Conservation (phyloP, 139 green algal species). For the Coelastrella sp. region DNA sequence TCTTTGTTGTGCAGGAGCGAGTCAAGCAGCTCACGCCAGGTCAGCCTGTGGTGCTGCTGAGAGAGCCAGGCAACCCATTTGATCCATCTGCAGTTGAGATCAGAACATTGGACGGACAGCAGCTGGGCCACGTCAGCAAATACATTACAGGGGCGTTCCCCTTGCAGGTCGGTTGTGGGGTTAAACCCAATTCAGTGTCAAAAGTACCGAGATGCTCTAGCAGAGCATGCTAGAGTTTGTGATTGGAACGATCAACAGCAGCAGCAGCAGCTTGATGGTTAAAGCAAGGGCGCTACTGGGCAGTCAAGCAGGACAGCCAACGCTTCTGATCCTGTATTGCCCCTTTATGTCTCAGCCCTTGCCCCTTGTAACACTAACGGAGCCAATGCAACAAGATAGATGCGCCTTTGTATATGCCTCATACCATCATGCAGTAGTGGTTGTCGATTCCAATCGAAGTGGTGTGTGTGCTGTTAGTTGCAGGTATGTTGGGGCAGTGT, state of each 20-base stretch:
- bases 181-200: background rate
- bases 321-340: too few relatives aligned
- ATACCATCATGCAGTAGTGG: too few relatives aligned
- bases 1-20: background rate
- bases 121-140: background rate
- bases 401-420: too few relatives aligned
- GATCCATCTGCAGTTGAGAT: conserved; percentile 16
- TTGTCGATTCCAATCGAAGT: background rate
- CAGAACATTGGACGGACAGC: background rate
- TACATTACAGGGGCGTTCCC: background rate
- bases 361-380: too few relatives aligned
- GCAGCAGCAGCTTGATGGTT: too few relatives aligned
- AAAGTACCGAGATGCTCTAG: background rate
- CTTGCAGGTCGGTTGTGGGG: background rate
- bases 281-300: too few relatives aligned
- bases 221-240: background rate
- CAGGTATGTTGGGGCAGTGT: conserved; percentile 23
- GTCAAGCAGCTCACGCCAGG: background rate
- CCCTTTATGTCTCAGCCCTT: too few relatives aligned
- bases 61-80: conserved; percentile 7
- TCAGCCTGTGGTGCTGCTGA: conserved; percentile 6
- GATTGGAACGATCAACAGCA: too few relatives aligned
- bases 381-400: too few relatives aligned
- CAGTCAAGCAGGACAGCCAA: too few relatives aligned
- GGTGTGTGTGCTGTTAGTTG: background rate